A percentile compares a stretch with the other conserved stretches of the same genome.
These are phyloP conservation scores for Agapanthus africanus DNA, from an alignment of 106 monocot species.

Conservation along the genomic window DNA sequence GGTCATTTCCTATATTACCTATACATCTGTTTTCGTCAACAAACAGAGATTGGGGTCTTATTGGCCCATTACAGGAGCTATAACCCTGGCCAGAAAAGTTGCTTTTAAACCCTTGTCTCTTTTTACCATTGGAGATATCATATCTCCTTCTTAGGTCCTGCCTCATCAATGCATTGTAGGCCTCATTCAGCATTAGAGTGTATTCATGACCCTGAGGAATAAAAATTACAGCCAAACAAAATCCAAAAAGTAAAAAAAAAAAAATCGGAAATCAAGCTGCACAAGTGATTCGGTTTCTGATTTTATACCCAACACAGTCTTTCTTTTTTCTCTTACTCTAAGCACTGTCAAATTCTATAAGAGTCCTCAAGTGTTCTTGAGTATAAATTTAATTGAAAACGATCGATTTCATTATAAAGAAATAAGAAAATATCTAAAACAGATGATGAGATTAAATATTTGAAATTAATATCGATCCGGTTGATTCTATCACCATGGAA, in stretches of 20 bases:
- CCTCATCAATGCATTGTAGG: conserved; percentile 26
- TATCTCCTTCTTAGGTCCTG: conserved; percentile 12
- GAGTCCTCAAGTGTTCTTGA: no score
- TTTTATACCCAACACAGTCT: no score
- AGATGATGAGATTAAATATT: no score
- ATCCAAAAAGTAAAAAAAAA: background rate
- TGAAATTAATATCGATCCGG: no score
- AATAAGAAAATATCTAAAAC: no score
- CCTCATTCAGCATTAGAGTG: conserved; percentile 33
- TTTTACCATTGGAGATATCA: conserved; percentile 4
- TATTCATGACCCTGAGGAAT: conserved; percentile 34
- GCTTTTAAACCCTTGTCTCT: conserved; percentile 12
- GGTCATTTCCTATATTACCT: no score
- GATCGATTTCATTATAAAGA: no score
- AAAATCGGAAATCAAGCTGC: background rate
- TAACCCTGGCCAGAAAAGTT: conserved; percentile 20
- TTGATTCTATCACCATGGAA: no score
- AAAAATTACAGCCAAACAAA: background rate
- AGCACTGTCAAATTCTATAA: no score
- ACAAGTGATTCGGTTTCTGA: no score
- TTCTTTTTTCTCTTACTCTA: no score
- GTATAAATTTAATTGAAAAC: no score
- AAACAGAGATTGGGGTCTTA: conserved; percentile 26
- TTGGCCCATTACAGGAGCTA: conserved; percentile 45
- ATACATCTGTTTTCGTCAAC: conserved; percentile 41